Base-by-base conservation (phyloP, 2,329 filamentous ascomycete genomes). In the Grosmannia serpens region DNA sequence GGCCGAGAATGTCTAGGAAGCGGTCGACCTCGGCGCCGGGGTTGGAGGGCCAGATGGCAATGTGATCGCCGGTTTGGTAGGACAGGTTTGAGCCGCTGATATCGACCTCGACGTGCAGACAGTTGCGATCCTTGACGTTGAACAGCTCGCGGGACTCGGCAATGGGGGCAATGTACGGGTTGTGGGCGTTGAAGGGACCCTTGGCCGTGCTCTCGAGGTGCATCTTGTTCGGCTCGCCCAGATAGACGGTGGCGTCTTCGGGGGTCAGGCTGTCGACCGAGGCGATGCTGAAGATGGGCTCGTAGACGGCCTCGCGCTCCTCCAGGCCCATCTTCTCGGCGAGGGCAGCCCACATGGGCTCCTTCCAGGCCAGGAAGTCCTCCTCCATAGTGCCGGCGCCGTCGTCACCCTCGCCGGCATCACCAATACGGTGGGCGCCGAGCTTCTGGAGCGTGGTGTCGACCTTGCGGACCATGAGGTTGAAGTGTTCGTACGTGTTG, bases 401-500 rank as follows among this genome's bases (percentile, higher is more conserved):
- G 70, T 99, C 94, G 67, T 99, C 94, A 68, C 94, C 94, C 76
- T 97, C 92, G 66, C 95, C 94, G 58, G 91, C 90, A 59, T 85
- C 79, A 52, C 94, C 91, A 65, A 99, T 89, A 65, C 90, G 83
- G 68, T 85, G 80, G 15, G 88, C 94, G 61, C 94, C 94, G 24
- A 95, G 79, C 68, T 88, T 92, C 68, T 84, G 79, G 60, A 99
- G 77, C 62, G 85, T 85, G 71, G 87, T 85, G 74, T 94, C 85
- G 59, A 97, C 86, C 63, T 92, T 89, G 71, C 92, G 90, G 61
- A 99, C 91, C 90, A 99, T 96, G 56, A 88, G 88, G 77, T 99
- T 99, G 81, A 96, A 99, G 78, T 99, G 94, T 71, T 99, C 94
- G 71, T 99, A 99, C 31, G 94, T 97, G 78, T 97, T 99, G 80